Evolutionary conservation across 352 stramenopile species (phyloP), one percentile per base, ranked within the genome.

Genomic region (Pythium myriotylum): DNA sequence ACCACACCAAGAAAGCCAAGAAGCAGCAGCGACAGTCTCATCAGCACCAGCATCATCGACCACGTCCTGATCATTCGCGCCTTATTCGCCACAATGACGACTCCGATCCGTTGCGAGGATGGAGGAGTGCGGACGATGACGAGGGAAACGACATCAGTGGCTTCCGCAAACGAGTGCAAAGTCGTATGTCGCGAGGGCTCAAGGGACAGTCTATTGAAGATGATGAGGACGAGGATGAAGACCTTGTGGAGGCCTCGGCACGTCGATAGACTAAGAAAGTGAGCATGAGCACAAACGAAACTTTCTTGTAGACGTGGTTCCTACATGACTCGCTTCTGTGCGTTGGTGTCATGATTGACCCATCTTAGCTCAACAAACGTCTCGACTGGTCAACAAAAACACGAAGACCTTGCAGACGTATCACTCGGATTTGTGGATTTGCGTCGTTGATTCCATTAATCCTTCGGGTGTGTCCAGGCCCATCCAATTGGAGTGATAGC

Each of bases 1-100:
- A 91, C 61, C 79, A 86, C 65, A 83, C 68, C n/a, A 70, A 80
- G 47, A 63, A 78, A 17, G 62, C 43, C 24, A 86, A 79, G 61
- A 77, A 41, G 26, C 50, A 60, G 14, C 57, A 66, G 17, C 48
- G 40, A 13, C 45, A 40, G 17, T 14, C 35, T 20, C 43, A 57
- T 14, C 20, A 54, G 5, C 24, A 53, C 37, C 59, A 67, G 24
- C 20, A 54, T 4, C 37, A 53, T 29, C 37, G 51, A 23, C 40
- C 40, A 9, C 50, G 59, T 9, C 41, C 41, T 0, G 59, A 67
- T 20, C 59, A 67, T 26, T 59, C 59, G 0, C 59, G 59, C 4
- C 24, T 55, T 7, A 50, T 66, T 19, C 59, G 59, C 29, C 16
- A 32, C 0, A 27, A 41, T 2, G 50, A 32, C 2, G 50, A 42